Evolutionary conservation across 139 green algal genomes (phyloP), one percentile per base, ranked within the genome.

Genomic region (Chlorella sp.): DNA sequence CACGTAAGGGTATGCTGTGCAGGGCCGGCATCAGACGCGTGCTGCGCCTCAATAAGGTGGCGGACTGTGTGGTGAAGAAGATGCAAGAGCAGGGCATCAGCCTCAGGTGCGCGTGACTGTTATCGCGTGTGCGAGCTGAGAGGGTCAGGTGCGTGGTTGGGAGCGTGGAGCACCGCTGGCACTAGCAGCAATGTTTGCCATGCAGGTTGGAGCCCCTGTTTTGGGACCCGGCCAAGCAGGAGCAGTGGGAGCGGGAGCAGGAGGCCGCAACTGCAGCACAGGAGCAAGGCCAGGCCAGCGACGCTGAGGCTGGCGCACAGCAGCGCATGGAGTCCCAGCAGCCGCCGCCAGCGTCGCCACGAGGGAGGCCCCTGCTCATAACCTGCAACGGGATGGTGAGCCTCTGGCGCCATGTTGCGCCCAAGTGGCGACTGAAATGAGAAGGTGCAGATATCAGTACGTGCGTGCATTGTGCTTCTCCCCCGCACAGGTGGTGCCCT

Each of bases 11-110:
- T n/a, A n/a, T 87, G 45, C 92, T 97, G 74, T 87, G 73, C 77
- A 86, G 91, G 72, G 86, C 97, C 42, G 95, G 91, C 53, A 93
- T 93, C 15, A 93, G 93, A 0, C 81, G 88, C 29, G 97, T 97
- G 77, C 79, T 97, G 64, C 84, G 91, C 64, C 84, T 95, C 25
- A 77, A 83, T 66, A 96, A 95, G 87, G 89, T 95, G 43, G 36
- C 73, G 0, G 64, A 77, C 8, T 86, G 79, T 21, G 27, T 80
- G 14, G 46, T 81, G 35, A 67, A 64, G 25, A 76, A 74, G 43
- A 64, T 87, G 46, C 42, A 48, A 46, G 64, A 80, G 31, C 53
- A 71, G 56, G 62, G 80, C 19, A 50, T 86, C 12, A 31, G 40
- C 0, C 55, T 77, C 40, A 35, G 27, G 14, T 46, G 78, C n/a